A percentile compares a stretch with the other conserved stretches of the same genome.
Evolutionary conservation across 768 basidiomycete species (phyloP).

Genomic region (Filobasidium wieringae): DNA sequence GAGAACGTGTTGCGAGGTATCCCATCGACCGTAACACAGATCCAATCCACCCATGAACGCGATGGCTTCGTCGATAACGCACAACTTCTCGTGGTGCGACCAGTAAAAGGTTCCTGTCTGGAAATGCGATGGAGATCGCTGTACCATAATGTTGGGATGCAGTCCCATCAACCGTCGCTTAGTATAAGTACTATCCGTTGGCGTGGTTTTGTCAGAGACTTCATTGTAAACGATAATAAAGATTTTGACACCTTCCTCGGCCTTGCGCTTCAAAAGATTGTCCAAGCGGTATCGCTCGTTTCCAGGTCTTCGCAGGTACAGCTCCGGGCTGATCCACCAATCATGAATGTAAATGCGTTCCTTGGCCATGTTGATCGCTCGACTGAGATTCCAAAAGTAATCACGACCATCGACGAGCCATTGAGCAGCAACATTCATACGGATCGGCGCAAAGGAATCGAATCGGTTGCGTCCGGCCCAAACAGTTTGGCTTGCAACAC

Average conservation of each 20-base stretch:
- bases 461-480: conserved; percentile 77
- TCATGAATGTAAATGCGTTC: conserved; percentile 89
- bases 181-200: conserved; percentile 85
- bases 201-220: conserved; percentile 88
- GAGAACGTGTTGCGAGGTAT: conserved; percentile 84
- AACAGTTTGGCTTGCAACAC: conserved; percentile 59
- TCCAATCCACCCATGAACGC: conserved; percentile 98
- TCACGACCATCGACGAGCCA: conserved; percentile 99
- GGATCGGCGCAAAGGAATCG: conserved; percentile 83
- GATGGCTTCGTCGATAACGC: conserved; percentile 91
- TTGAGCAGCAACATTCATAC: conserved; percentile 84
- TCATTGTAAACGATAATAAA: conserved; percentile 92
- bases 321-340: conserved; percentile 73
- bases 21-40: conserved; percentile 59
- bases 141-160: conserved; percentile 88
- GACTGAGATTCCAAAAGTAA: conserved; percentile 94
- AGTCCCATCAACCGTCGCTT: conserved; percentile 67
- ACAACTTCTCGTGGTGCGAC: conserved; percentile 98
- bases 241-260: conserved; percentile 89
- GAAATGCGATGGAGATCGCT: conserved; percentile 94
- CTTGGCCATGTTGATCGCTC: conserved; percentile 78
- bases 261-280: conserved; percentile 72
- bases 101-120: conserved; percentile 96
- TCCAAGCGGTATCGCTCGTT: conserved; percentile 81
- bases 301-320: conserved; percentile 71